Conservation (phyloP, 495 filamentous ascomycete genomes). For the Endocarpon pusillum region DNA sequence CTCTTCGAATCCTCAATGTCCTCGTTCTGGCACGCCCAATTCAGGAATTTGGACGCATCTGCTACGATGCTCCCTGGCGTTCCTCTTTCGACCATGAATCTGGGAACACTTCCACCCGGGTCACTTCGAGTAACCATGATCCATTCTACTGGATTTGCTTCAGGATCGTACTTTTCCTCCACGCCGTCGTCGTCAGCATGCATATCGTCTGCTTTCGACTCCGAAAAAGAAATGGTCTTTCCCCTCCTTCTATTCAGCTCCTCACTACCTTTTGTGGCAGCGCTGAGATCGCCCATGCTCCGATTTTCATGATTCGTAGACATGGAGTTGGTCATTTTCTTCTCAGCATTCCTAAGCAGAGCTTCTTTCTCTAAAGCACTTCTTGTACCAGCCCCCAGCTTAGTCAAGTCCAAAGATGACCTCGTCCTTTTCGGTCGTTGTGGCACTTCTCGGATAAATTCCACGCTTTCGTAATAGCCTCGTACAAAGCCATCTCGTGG, state of each 20-base stretch:
- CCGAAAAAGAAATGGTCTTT: constrained; percentile 31
- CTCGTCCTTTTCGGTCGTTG: constrained; percentile 14
- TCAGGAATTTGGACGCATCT: constrained; percentile 71
- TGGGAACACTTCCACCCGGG: constrained; percentile 78
- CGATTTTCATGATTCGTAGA: background rate
- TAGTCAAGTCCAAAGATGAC: constrained; percentile 19
- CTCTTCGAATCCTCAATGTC: constrained; percentile 15
- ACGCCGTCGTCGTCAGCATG: constrained; percentile 18
- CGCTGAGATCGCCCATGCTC: too few relatives aligned
- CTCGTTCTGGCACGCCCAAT: constrained; percentile 54
- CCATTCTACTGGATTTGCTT: constrained; percentile 69
- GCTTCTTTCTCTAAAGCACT: constrained; percentile 9
- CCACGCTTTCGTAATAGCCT: constrained; percentile 80
- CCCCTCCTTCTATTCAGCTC: constrained; percentile 20
- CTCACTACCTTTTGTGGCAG: too few relatives aligned
- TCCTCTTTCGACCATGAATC: constrained; percentile 87
- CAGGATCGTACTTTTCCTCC: constrained; percentile 29
- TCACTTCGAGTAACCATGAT: constrained; percentile 93
- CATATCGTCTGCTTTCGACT: constrained; percentile 22
- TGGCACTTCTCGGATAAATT: constrained; percentile 74
- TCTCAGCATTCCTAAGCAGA: constrained; percentile 8
- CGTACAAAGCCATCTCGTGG: constrained; percentile 54
- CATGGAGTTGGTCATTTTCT: background rate
- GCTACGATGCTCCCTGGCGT: constrained; percentile 69
- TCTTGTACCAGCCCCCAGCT: constrained; percentile 2